Percentiles rank a stretch among this genome's conserved stretches.
Conservation (phyloP, 2,329 filamentous ascomycete species). For the Grosmannia clavigera region DNA sequence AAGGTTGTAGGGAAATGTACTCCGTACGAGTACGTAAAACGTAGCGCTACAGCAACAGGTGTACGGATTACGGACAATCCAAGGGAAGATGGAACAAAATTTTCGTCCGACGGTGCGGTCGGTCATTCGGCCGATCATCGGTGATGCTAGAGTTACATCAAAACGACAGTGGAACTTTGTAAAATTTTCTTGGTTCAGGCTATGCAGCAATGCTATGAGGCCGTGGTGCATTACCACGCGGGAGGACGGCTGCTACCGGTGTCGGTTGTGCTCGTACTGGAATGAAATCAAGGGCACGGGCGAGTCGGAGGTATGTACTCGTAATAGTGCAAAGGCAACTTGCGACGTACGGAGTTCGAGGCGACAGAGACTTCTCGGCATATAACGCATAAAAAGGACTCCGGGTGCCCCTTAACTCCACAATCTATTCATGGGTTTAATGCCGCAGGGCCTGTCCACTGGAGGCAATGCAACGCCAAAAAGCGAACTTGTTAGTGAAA, state of each 20-base stretch:
- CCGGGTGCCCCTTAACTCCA: neutral
- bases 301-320: no score
- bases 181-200: no score
- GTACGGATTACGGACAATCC: neutral
- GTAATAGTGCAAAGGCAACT: neutral
- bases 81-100: neutral
- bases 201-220: neutral
- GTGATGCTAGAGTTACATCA: neutral
- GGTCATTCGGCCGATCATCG: neutral
- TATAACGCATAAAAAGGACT: no score
- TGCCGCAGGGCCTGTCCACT: neutral
- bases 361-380: neutral
- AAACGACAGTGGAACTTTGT: neutral
- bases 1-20: no score
- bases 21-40: no score
- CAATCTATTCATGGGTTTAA: neutral
- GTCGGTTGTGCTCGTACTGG: neutral
- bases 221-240: neutral
- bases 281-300: neutral
- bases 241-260: neutral
- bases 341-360: neutral
- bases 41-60: no score
- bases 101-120: neutral
- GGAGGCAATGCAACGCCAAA: neutral
- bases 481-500: neutral